A percentile compares a stretch with the other conserved stretches of the same genome.
Conservation (phyloP, 2,329 filamentous ascomycete species). For the Plectosphaerella sp. region DNA sequence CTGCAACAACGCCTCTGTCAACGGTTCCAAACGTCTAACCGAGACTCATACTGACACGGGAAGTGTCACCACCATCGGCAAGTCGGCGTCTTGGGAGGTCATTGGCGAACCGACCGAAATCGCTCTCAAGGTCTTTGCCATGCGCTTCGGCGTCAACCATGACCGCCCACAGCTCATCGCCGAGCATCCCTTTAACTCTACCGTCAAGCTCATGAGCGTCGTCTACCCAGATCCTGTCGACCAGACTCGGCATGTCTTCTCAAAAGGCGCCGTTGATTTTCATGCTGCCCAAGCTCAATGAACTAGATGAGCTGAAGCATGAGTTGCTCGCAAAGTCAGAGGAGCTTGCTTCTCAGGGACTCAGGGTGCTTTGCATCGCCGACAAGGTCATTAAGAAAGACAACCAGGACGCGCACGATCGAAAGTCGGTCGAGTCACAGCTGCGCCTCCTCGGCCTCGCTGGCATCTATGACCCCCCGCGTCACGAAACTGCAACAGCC, state of each 20-base stretch:
- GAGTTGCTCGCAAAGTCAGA: slow-evolving; percentile 46
- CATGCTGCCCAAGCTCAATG: slow-evolving; percentile 46
- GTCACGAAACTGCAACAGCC: slow-evolving; percentile 59
- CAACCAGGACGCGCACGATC: slow-evolving; percentile 35
- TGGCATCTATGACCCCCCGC: slow-evolving; percentile 69
- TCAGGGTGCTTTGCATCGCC: slow-evolving; percentile 66
- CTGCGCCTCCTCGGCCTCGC: slow-evolving; percentile 66
- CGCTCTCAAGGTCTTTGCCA: slow-evolving; percentile 69
- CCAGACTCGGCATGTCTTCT: slow-evolving; percentile 39
- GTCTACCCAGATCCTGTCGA: slow-evolving; percentile 43
- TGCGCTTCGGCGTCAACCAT: slow-evolving; percentile 56
- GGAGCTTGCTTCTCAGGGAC: slow-evolving; percentile 55
- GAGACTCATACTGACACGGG: slow-evolving; percentile 46
- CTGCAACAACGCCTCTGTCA: slow-evolving; percentile 55
- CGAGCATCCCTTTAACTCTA: slow-evolving; percentile 70
- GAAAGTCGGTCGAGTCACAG: slow-evolving; percentile 48
- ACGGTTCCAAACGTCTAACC: slow-evolving; percentile 30
- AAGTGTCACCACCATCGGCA: slow-evolving; percentile 37
- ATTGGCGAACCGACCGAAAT: slow-evolving; percentile 69
- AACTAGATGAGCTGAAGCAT: slow-evolving; percentile 40
- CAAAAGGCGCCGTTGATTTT: slow-evolving; percentile 57
- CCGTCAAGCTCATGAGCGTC: slow-evolving; percentile 71
- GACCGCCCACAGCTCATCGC: slow-evolving; percentile 44
- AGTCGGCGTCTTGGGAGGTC: slow-evolving; percentile 46
- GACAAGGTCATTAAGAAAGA: slow-evolving; percentile 37